Base-by-base conservation (phyloP, 163 green algal genomes). In the Scenedesmus sp. region DNA sequence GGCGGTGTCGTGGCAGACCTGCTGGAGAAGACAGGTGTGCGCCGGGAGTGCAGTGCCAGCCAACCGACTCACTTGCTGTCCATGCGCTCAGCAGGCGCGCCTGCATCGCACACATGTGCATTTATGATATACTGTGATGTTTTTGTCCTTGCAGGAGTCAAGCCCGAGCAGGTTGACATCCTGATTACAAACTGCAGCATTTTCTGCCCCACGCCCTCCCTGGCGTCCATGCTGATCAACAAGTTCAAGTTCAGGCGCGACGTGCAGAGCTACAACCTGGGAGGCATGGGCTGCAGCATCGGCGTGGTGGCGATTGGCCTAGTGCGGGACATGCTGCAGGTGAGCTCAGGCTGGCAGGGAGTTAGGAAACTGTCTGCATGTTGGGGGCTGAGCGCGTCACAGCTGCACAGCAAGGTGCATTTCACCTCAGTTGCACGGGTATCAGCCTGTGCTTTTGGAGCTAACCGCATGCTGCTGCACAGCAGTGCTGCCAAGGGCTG, bases 231-330 rank as follows among this genome's bases (percentile, higher is more conserved):
- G 88, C 87, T 93, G 62, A 93, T 94, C 77, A 93, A 94, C 85
- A 90, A 91, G 70, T 95, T 95, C 90, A 95, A 95, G 88, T 87
- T 95, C 87, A 46, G 91, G 8, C 57, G 84, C 4, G 93, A 95
- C 81, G 79, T 95, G 6, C 90, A 95, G 90, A 88, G 70, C 26
- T 96, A 96, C 91, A 91, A 96, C 91, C 88, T 97, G 74, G 95
- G 92, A 59, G 95, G 94, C 64, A 96, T 96, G 95, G 95, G 95
- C 83, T 97, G 95, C 92, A 92, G 93, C 66, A 95, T 96, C 89
- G 95, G 95, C 0, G 94, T 97, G 77, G 88, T 96, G 6, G 94
- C 88, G 20, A 67, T 97, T 76, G 95, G 95, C 77, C 57, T 97
- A 12, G 89, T 96, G 34, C 88, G 88, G 1, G 94, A 97, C 84